These are phyloP conservation scores for Calycina herbarum DNA, from an alignment of 2,329 filamentous ascomycete genomes.

Conservation along the genomic window DNA sequence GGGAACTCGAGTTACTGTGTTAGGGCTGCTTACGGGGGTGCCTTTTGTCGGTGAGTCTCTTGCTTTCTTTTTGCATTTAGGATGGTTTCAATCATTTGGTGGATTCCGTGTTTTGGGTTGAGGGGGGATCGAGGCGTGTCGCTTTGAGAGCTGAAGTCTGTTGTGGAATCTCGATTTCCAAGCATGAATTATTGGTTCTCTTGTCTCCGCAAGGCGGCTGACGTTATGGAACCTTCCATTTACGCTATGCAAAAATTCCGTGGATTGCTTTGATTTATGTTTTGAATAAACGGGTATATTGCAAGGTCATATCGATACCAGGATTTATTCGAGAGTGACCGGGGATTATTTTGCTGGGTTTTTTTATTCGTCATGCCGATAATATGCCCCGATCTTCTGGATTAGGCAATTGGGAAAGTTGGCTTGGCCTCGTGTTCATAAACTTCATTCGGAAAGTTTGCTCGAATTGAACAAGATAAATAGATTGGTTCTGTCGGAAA, in stretches of 20 bases:
- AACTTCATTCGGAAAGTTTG: neutral
- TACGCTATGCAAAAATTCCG: neutral
- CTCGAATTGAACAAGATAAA: neutral
- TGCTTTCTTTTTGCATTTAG: constrained; percentile 1
- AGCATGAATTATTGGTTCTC: neutral
- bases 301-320: neutral
- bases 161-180: constrained; percentile 6
- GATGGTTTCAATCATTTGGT: neutral
- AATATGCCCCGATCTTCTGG: neutral
- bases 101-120: neutral
- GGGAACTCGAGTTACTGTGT: constrained; percentile 52
- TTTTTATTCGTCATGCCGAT: too few relatives aligned
- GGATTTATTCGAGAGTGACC: neutral
- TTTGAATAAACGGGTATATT: neutral
- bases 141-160: constrained; percentile 1
- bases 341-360: too few relatives aligned
- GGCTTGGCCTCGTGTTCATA: neutral
- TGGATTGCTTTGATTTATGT: neutral
- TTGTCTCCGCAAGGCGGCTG: neutral
- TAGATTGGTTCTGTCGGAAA: neutral
- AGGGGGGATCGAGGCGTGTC: neutral
- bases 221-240: neutral
- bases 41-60: constrained; percentile 67
- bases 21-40: constrained; percentile 69
- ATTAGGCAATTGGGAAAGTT: neutral